These are phyloP conservation scores for Globisporangium nagaii DNA, from an alignment of 352 stramenopile genomes.

Conservation along the genomic window DNA sequence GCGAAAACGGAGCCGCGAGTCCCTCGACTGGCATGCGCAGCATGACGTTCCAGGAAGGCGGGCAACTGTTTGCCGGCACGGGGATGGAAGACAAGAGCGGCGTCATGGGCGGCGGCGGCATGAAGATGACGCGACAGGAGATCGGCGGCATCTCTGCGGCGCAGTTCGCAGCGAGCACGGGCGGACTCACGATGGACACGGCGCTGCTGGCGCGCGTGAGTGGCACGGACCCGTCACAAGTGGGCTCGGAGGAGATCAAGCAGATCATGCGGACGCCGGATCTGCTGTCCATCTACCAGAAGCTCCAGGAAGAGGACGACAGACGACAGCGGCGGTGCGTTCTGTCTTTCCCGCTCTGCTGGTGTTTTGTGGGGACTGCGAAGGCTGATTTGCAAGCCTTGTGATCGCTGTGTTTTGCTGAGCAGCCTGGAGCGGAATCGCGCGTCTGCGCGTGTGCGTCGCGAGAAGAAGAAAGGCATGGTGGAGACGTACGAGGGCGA, in stretches of 20 bases:
- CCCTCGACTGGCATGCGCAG: conserved; percentile 50
- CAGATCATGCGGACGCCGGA: conserved; percentile 85
- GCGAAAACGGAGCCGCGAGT: conserved; percentile 22
- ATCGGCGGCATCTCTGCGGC: conserved; percentile 62
- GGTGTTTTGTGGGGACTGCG: not conserved
- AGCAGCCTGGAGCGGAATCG: conserved; percentile 67
- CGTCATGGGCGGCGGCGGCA: conserved; percentile 23
- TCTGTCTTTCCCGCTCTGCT: not conserved
- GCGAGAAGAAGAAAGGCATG: conserved; percentile 87
- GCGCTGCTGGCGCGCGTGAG: conserved; percentile 74
- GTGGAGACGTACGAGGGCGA: conserved; percentile 84
- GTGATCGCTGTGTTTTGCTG: not conserved
- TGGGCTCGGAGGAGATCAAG: conserved; percentile 82
- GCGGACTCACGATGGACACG: conserved; percentile 73
- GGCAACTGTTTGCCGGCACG: conserved; percentile 12
- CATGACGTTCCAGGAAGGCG: conserved; percentile 58
- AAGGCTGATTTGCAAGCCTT: not conserved
- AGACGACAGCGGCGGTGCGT: conserved; percentile 51
- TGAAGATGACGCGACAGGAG: conserved; percentile 32
- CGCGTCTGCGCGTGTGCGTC: conserved; percentile 70
- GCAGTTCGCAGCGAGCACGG: conserved; percentile 78
- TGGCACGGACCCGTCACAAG: conserved; percentile 66
- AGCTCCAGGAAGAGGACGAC: conserved; percentile 83
- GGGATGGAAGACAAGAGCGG: conserved; percentile 14
- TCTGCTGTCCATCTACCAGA: conserved; percentile 85